phyloP scores from a whole-genome alignment of 2,329 filamentous ascomycete genomes.

The Akanthomyces dipterigenus region DNA sequence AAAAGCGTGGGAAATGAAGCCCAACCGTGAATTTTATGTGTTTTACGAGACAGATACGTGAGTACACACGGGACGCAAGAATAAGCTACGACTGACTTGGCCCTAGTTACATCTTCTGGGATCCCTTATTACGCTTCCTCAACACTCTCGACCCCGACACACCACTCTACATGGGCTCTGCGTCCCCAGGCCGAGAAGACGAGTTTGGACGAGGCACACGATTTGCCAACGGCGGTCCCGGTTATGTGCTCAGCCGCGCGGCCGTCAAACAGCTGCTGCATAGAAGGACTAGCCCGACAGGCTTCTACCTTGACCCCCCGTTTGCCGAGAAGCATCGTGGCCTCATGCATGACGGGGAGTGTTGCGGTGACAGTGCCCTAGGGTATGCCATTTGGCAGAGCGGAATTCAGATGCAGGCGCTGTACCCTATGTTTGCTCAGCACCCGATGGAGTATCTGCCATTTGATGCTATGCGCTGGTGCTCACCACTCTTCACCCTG shows the following conservation, averaged over 20 bases:
- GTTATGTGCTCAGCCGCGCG: conserved; percentile 15
- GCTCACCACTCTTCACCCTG: conserved; percentile 13
- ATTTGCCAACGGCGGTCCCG: conserved; percentile 16
- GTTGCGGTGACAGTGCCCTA: conserved; percentile 14
- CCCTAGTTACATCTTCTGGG: conserved; percentile 15
- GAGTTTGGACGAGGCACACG: background rate
- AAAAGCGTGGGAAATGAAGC: conserved; percentile 38
- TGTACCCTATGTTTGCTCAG: conserved; percentile 14
- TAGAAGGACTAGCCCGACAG: background rate
- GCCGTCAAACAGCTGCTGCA: conserved; percentile 13
- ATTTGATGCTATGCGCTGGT: conserved; percentile 13
- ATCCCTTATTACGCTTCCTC: conserved; percentile 15
- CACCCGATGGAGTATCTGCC: conserved; percentile 6
- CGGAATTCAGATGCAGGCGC: conserved; percentile 10
- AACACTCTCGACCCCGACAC: conserved; percentile 10
- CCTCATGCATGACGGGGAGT: conserved; percentile 9
- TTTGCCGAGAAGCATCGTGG: conserved; percentile 5
- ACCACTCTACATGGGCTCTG: conserved; percentile 5
- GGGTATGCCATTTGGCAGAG: conserved; percentile 6
- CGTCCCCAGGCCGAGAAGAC: conserved; percentile 2
- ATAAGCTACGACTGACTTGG: background rate
- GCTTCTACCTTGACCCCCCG: conserved; percentile 7
- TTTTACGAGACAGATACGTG: conserved; percentile 52
- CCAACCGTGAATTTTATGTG: conserved; percentile 46
- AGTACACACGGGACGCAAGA: conserved; percentile 13